Base-by-base conservation (phyloP, 805 yeast species). In the Candida dajiaensis region DNA sequence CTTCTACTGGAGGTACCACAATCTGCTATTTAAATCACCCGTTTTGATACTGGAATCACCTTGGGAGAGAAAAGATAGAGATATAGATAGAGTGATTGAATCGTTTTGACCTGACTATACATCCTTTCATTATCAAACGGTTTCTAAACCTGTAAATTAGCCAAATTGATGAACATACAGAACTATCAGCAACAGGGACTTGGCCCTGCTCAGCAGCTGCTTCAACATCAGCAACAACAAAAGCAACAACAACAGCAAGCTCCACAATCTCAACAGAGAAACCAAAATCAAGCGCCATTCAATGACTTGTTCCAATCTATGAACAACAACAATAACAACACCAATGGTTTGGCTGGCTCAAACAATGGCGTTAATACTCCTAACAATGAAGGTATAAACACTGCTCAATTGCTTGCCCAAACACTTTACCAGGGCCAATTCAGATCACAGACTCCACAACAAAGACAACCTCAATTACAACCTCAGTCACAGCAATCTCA, bases 391-490 rank as follows among this genome's bases (percentile, higher is more conserved):
- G 52, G 47, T 18, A 41, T 66, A 46, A 62, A 61, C 47, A 65
- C 70, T 12, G 62, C 71, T 1, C 65, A 68, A 29, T 51, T 70
- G 40, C 44, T 71, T 42, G 68, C 74, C 5, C 74, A 70, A 50
- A 59, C 71, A 6, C 51, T 68, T 36, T 71, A 68, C 46, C 76
- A 67, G 45, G 71, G 72, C 33, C 64, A 62, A 25, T 70, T 63
- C 51, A 60, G 71, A 37, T 53, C 66, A 13, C 62, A 54, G 36
- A 65, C 68, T 11, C 65, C 67, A 19, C 66, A 58, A 38, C 53
- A 53, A 46, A 54, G 62, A 53, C 52, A 54, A 12, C 50, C 55
- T 45, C 68, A 59, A 26, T 16, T 48, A 43, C 65, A 61, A 44
- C 63, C 53, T 20, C 68, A 63, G 41, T 53, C 49, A 28, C 56